These are phyloP conservation scores for Fusarium xyrophilum DNA, from an alignment of 2,329 filamentous ascomycete species.

Conservation along the genomic window DNA sequence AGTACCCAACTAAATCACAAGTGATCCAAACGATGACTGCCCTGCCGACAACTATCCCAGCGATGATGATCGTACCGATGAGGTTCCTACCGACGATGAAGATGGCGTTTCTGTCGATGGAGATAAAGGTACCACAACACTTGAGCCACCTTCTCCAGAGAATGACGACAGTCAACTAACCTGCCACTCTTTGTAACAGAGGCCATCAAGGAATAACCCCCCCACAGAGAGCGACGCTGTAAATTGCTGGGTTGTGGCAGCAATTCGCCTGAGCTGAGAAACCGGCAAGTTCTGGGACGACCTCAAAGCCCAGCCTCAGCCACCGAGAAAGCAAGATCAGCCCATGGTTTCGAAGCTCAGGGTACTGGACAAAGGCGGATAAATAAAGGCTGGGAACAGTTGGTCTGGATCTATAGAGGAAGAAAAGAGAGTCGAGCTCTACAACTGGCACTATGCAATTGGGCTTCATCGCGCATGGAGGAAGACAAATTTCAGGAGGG, in stretches of 20 bases:
- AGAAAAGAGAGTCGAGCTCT: background rate
- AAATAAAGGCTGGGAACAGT: fast-evolving
- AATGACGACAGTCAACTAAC: background rate
- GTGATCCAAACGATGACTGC: background rate
- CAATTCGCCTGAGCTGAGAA: background rate
- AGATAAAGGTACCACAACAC: background rate
- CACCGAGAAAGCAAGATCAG: background rate
- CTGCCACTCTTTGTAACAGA: background rate
- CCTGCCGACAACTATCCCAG: fast-evolving
- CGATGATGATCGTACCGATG: background rate
- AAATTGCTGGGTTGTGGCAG: background rate
- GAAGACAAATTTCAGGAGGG: too few species aligned
- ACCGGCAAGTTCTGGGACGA: background rate
- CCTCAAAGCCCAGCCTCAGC: background rate
- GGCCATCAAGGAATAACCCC: background rate
- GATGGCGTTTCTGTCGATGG: background rate
- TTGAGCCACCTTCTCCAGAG: background rate
- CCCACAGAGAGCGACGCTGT: background rate
- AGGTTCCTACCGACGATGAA: background rate
- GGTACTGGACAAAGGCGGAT: fast-evolving
- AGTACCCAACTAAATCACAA: background rate
- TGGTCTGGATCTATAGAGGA: fast-evolving
- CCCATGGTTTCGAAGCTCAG: fast-evolving
- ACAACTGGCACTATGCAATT: too few species aligned
- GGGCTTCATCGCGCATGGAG: background rate